Evolutionary conservation across 345 rosid species (phyloP).

Genomic region (Euphorbia peplus): DNA sequence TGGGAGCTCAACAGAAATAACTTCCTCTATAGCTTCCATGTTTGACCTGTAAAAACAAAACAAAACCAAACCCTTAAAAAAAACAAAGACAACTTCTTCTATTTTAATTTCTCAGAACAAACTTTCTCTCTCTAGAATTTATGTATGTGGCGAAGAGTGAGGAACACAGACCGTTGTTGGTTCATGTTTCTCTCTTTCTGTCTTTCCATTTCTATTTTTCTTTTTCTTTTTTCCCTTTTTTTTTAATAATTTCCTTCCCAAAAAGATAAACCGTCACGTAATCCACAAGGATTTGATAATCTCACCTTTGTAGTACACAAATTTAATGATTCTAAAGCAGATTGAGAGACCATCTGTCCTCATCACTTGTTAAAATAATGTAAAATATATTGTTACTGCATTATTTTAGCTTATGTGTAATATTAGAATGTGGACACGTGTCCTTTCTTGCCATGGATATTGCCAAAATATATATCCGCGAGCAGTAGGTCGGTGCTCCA

Average conservation of each 20-base stretch:
- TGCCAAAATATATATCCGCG: background rate
- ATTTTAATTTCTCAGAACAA: background rate
- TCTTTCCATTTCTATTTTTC: background rate
- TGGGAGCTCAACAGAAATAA: conserved; percentile 62
- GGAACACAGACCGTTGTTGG: conserved; percentile 40
- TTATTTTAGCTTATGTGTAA: conserved; percentile 1
- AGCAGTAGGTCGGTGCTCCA: background rate
- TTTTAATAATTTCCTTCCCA: background rate
- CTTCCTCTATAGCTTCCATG: conserved; percentile 52
- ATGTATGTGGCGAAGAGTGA: conserved; percentile 18
- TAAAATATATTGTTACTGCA: too few species aligned
- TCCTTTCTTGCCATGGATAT: background rate
- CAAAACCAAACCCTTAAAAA: background rate
- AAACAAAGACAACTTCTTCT: background rate
- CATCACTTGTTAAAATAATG: background rate
- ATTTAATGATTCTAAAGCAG: background rate
- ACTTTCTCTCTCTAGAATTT: background rate
- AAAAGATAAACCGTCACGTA: conserved; percentile 3
- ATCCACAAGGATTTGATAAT: conserved; percentile 14
- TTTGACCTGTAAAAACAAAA: conserved; percentile 31
- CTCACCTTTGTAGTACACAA: background rate
- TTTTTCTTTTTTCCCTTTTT: background rate
- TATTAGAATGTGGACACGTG: background rate
- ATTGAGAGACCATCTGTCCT: background rate
- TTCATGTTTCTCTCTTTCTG: conserved; percentile 10